Conservation (phyloP, 129 eudicot genomes). For the sunflower (Helianthus annuus) region HanXRQr2.0-SUNRISE NC_035445.2:100129773-100130272, state of each 20-base stretch:
- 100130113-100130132: conserved; percentile 9
- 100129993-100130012: conserved; percentile 89
- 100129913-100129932: too few relatives aligned
- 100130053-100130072: too few relatives aligned
- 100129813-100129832: too few relatives aligned
- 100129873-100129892: too few relatives aligned
- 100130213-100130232: not conserved
- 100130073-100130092: too few relatives aligned
- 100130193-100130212: not conserved
- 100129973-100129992: conserved; percentile 99
- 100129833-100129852: too few relatives aligned
- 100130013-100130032: conserved; percentile 94
- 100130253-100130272: too few relatives aligned
- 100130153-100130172: not conserved
- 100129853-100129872: too few relatives aligned
- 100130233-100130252: not conserved
- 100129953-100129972: conserved; percentile 22
- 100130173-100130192: not conserved
- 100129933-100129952: not conserved
- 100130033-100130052: conserved; percentile 81
- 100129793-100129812: too few relatives aligned
- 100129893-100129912: too few relatives aligned
- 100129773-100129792: too few relatives aligned
- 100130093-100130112: conserved; percentile 8
- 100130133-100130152: not conserved